Evolutionary conservation across 2,329 filamentous ascomycete genomes (phyloP), one percentile per base, ranked within the genome.

Genomic region (Ascochyta clinopodiicola): DNA sequence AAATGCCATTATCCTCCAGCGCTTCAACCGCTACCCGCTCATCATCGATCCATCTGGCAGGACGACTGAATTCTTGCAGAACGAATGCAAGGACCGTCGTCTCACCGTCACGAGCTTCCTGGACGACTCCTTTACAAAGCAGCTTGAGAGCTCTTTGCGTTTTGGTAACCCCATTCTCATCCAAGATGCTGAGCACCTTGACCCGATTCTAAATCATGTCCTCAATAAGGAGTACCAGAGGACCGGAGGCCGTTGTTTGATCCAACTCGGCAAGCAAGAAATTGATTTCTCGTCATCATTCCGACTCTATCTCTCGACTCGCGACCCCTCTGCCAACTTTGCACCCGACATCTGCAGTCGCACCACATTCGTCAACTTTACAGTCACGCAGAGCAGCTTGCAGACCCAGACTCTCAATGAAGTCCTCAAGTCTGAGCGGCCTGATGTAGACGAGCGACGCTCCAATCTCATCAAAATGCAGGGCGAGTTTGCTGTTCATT

Each of bases 171-270:
- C 95, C 1, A 99, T 99, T 64, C 86, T 99, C 58, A 99, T 99
- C 57, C 95, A 99, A 77, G 95, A 99, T 75, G 96, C 95, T 1
- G 96, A 99, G 78, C 91, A 99, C 74, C 81, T 99, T 53, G 95
- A 99, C 71, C 96, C 96, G 0, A 93, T 99, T 56, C 87, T 99
- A 68, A 99, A 98, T 72, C 95, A 99, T 69, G 94, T 99, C 51
- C 86, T 99, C 77, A 99, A 99, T 81, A 99, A 99, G 77, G 95
- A 99, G 73, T 99, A 99, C 77, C 96, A 99, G 78, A 96, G 93
- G 80, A 99, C 96, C 25, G 95, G 95, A 65, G 95, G 95, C 21
- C 94, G 95, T 84, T 94, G 98, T 40, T 87, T 99, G 48, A 99
- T 99, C 61, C 95, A 99, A 77, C 90, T 99, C 36, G 95, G 95